phyloP scores from a whole-genome alignment of 179 eudicot species.

The Amaranthus tricolor region DNA sequence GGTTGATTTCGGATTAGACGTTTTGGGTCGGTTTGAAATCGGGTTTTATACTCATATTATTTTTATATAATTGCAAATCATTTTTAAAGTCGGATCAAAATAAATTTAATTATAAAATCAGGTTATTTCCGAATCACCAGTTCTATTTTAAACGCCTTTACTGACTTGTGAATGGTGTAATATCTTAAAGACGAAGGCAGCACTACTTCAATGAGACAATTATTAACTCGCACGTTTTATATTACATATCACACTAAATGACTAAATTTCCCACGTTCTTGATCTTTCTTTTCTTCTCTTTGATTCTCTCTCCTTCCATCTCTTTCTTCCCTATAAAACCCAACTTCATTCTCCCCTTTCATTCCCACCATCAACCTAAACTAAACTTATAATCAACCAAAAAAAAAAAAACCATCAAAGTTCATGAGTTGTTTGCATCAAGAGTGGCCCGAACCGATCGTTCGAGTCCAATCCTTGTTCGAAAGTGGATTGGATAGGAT shows the following conservation, averaged over 20 bases:
- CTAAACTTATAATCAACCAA: not conserved
- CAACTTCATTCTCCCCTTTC: not conserved
- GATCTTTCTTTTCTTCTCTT: not conserved
- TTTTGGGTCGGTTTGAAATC: no score
- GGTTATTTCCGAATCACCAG: no score
- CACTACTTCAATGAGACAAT: not conserved
- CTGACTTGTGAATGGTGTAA: no score
- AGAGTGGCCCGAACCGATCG: slow-evolving; percentile 78
- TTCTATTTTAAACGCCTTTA: no score
- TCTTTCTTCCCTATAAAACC: slow-evolving; percentile 3
- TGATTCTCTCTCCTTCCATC: not conserved
- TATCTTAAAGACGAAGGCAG: not conserved
- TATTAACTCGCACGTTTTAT: slow-evolving; percentile 26
- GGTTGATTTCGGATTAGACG: no score
- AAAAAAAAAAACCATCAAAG: not conserved
- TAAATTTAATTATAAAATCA: no score
- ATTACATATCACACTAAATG: not conserved
- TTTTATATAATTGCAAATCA: no score
- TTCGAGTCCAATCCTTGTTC: slow-evolving; percentile 64
- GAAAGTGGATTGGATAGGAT: slow-evolving; percentile 51
- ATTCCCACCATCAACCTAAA: not conserved
- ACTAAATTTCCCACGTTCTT: slow-evolving; percentile 24
- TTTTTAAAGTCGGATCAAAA: no score
- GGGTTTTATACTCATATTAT: no score
- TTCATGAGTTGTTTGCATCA: slow-evolving; percentile 38